Conservation (phyloP, 2,329 filamentous ascomycete species). For the Hypoxylon sp. region DNA sequence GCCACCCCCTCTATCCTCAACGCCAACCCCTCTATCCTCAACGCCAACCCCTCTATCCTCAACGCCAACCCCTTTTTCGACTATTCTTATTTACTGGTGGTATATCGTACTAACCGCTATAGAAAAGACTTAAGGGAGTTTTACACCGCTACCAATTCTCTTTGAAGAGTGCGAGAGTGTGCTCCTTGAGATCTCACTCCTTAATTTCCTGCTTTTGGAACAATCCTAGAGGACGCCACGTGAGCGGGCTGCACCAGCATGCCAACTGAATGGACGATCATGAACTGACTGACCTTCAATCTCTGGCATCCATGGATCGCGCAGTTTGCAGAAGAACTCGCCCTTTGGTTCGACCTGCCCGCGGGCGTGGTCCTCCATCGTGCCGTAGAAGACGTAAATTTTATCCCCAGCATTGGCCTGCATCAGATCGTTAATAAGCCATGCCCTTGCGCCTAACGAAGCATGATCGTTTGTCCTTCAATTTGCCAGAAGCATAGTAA, state of each 20-base stretch:
- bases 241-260: conserved; percentile 1
- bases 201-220: conserved; percentile 49
- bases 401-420: conserved; percentile 49
- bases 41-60: not conserved
- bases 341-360: conserved; percentile 50
- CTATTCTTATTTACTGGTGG: not conserved
- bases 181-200: conserved; percentile 25
- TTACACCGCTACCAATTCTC: not conserved
- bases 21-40: not conserved
- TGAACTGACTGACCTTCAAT: conserved; percentile 37
- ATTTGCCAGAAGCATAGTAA: not conserved
- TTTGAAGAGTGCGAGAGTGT: not conserved
- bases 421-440: not conserved
- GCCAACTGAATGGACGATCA: not conserved
- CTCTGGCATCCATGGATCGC: conserved; percentile 51
- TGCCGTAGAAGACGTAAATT: conserved; percentile 51
- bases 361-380: conserved; percentile 49
- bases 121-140: not conserved
- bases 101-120: not conserved
- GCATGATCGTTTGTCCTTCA: not conserved
- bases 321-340: conserved; percentile 50
- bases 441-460: not conserved
- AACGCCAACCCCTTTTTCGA: not conserved
- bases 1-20: not conserved
- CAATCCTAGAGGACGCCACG: conserved; percentile 28